A percentile compares a stretch with the other conserved stretches of the same genome.
Evolutionary conservation across 768 basidiomycete species (phyloP).

Genomic region (Podaxis sp.): DNA sequence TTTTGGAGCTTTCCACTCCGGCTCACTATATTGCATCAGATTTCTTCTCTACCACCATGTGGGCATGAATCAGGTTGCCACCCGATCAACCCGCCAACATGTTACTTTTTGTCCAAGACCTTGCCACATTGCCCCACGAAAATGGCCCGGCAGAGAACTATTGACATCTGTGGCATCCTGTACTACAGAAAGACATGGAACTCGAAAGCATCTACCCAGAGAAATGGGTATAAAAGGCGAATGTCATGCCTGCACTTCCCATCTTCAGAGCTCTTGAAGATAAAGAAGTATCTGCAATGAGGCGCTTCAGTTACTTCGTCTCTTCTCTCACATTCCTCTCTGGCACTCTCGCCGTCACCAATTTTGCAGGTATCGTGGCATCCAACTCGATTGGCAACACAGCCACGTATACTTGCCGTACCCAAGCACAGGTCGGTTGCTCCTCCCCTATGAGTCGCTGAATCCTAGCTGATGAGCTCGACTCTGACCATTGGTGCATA

Average conservation of each 20-base stretch:
- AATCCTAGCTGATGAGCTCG: not conserved
- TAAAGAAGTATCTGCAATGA: not conserved
- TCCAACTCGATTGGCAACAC: constrained; percentile 28
- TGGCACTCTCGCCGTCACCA: constrained; percentile 22
- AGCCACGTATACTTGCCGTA: constrained; percentile 27
- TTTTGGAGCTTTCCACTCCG: too few relatives aligned
- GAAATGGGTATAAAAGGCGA: not conserved
- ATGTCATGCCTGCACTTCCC: not conserved
- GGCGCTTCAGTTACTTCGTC: not conserved
- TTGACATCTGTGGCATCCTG: not conserved
- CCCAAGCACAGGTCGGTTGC: constrained; percentile 25
- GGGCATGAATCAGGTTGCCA: not conserved
- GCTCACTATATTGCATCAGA: not conserved
- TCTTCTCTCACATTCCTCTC: constrained; percentile 11
- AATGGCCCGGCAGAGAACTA: not conserved
- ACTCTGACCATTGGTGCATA: not conserved
- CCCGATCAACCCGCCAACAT: not conserved
- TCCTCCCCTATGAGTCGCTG: not conserved
- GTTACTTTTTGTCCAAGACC: not conserved
- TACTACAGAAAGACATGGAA: not conserved
- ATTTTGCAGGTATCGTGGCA: constrained; percentile 27
- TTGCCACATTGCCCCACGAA: too few relatives aligned
- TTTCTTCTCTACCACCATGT: not conserved
- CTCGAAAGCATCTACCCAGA: not conserved
- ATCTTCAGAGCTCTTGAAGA: not conserved